These are phyloP conservation scores for Vitis cinerea DNA, from an alignment of 164 flowering plant species.

Conservation along the genomic window DNA sequence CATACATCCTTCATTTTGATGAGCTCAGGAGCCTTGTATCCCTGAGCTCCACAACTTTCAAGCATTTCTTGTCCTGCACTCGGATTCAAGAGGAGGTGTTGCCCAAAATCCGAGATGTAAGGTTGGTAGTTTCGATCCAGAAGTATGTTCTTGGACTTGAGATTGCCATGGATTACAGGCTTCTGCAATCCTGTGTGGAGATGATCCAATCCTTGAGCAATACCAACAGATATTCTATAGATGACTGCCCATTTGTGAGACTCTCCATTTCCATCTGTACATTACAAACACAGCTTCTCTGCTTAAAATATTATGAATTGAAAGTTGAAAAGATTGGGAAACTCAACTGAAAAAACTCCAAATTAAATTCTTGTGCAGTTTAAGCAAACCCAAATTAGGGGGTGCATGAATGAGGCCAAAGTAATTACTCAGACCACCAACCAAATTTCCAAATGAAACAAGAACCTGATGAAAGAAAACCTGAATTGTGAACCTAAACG, in stretches of 20 bases:
- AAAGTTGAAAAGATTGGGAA: too few relatives aligned
- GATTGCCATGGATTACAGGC: slow-evolving; percentile 83
- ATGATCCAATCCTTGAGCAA: slow-evolving; percentile 71
- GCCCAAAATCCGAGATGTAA: slow-evolving; percentile 68
- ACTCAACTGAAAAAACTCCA: neutral
- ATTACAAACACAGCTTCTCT: neutral
- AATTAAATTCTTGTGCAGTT: neutral
- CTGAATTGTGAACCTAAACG: neutral
- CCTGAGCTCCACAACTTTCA: slow-evolving; percentile 65
- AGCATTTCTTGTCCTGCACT: slow-evolving; percentile 78
- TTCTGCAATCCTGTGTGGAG: slow-evolving; percentile 67
- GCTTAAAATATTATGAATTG: too few relatives aligned
- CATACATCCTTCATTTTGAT: slow-evolving; percentile 86
- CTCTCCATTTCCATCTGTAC: slow-evolving; percentile 50
- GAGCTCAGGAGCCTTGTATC: slow-evolving; percentile 95
- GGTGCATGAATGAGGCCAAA: neutral
- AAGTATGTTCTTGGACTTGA: slow-evolving; percentile 78
- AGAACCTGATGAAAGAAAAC: neutral
- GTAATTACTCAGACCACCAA: neutral
- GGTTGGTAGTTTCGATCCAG: slow-evolving; percentile 55
- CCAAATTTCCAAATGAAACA: neutral
- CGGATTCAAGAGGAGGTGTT: slow-evolving; percentile 70
- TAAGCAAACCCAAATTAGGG: neutral
- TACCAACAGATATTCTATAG: slow-evolving; percentile 60
- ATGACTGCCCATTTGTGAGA: slow-evolving; percentile 66